Evolutionary conservation across 208 protist species (phyloP).

Genomic region (Trypanosomatidae sp.): DNA sequence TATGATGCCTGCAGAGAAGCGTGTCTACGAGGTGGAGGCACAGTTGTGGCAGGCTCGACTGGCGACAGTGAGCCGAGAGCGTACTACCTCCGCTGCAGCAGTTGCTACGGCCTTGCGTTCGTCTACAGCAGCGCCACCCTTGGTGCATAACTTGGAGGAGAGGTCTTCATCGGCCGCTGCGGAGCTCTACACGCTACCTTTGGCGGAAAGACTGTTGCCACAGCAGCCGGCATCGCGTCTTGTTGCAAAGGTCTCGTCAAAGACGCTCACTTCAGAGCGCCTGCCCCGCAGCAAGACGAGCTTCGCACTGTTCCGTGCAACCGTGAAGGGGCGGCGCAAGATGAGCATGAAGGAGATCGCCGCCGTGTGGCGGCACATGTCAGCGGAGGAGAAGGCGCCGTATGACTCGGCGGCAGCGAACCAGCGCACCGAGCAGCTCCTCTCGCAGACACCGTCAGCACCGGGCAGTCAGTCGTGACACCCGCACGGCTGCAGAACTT

Average conservation of each 20-base stretch:
- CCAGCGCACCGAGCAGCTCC: conserved; percentile 26
- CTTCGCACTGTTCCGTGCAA: conserved; percentile 35
- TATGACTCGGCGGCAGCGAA: conserved; percentile 59
- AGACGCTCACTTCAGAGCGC: background rate
- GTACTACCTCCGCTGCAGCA: background rate
- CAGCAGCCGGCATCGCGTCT: background rate
- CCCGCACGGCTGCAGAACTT: background rate
- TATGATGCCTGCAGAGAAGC: conserved; percentile 7
- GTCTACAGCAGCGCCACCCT: background rate
- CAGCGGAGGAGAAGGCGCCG: conserved; percentile 41
- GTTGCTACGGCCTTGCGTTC: background rate
- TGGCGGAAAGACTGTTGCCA: background rate
- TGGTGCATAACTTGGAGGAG: background rate
- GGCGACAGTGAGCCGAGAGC: background rate
- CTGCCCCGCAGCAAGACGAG: conserved; percentile 12
- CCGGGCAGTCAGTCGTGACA: background rate
- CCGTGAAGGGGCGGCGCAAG: conserved; percentile 12
- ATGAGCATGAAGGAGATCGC: conserved; percentile 17
- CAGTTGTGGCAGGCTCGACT: conserved; percentile 10
- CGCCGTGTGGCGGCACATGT: conserved; percentile 48
- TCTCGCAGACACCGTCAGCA: conserved; percentile 1
- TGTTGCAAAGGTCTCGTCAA: background rate
- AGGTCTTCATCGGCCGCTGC: background rate
- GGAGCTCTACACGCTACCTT: background rate
- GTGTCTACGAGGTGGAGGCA: conserved; percentile 15